These are phyloP conservation scores for Camellia lanceoleosa DNA, from an alignment of 148 eudicot species.

Conservation along the genomic window DNA sequence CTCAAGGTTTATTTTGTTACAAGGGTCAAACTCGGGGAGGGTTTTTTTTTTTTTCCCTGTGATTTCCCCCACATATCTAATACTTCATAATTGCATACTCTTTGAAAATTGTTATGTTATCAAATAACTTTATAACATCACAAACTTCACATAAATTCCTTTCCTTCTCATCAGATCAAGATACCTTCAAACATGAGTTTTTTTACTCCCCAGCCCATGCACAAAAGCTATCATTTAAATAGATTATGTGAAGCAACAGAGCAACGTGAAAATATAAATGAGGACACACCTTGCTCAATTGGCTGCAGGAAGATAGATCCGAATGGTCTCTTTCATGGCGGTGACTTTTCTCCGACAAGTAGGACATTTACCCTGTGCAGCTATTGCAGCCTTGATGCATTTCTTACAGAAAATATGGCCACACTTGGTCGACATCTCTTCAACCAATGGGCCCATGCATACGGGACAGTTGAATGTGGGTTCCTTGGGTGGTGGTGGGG, in stretches of 20 bases:
- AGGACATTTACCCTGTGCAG: slow-evolving; percentile 78
- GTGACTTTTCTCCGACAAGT: slow-evolving; percentile 76
- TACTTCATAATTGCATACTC: background rate
- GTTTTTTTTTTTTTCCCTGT: no score
- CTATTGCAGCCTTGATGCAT: slow-evolving; percentile 63
- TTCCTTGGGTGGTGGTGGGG: slow-evolving; percentile 66
- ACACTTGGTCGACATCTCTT: slow-evolving; percentile 83
- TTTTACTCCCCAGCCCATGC: background rate
- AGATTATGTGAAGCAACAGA: background rate
- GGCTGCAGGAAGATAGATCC: slow-evolving; percentile 80
- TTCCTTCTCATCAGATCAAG: background rate
- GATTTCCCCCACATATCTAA: background rate
- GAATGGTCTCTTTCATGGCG: slow-evolving; percentile 51
- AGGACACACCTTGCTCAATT: slow-evolving; percentile 37
- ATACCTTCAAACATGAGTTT: background rate
- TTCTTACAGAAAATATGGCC: slow-evolving; percentile 94
- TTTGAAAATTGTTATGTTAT: background rate
- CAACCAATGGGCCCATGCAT: slow-evolving; percentile 74
- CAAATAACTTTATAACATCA: background rate
- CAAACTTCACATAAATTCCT: background rate
- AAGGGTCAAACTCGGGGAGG: no score
- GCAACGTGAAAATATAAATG: background rate
- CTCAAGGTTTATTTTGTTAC: no score
- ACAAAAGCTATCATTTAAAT: background rate
- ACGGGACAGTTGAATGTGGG: slow-evolving; percentile 75